Conservation (phyloP, 139 green algal species). For the Chlorella sp. region DNA sequence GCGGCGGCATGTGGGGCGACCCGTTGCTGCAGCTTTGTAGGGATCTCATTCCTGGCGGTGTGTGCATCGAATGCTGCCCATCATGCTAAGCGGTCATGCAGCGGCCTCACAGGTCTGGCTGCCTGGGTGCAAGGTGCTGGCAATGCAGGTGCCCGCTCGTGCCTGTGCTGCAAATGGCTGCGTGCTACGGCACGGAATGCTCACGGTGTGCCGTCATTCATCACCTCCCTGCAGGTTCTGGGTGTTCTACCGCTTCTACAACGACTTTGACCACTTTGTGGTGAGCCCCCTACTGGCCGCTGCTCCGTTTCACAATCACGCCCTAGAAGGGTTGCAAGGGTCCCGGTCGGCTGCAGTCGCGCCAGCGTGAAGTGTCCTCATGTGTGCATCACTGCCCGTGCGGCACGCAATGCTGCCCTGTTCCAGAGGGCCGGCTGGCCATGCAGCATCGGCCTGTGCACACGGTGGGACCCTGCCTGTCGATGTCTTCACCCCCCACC, state of each 20-base stretch:
- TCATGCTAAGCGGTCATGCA: too few relatives aligned
- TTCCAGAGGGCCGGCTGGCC: too few relatives aligned
- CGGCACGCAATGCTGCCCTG: neutral
- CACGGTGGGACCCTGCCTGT: too few relatives aligned
- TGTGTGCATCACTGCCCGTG: neutral
- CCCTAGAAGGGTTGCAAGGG: neutral
- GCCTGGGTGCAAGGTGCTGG: neutral
- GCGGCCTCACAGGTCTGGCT: neutral
- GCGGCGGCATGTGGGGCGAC: neutral
- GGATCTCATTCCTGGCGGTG: neutral
- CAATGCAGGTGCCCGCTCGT: too few relatives aligned
- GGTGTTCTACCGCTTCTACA: constrained; percentile 77
- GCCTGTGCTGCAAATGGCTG: neutral
- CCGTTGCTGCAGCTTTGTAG: neutral
- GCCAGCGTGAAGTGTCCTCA: neutral
- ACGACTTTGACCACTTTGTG: constrained; percentile 70
- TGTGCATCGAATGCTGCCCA: neutral
- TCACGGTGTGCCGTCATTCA: too few relatives aligned
- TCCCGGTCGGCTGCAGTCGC: too few relatives aligned
- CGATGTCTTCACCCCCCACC: neutral
- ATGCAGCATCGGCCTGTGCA: too few relatives aligned
- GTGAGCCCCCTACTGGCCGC: constrained; percentile 40
- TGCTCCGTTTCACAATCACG: neutral
- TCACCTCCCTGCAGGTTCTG: constrained; percentile 64
- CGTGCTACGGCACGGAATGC: neutral